Base-by-base conservation (phyloP, 2,329 filamentous ascomycete genomes). In the Neopestalotiopsis sp. region DNA sequence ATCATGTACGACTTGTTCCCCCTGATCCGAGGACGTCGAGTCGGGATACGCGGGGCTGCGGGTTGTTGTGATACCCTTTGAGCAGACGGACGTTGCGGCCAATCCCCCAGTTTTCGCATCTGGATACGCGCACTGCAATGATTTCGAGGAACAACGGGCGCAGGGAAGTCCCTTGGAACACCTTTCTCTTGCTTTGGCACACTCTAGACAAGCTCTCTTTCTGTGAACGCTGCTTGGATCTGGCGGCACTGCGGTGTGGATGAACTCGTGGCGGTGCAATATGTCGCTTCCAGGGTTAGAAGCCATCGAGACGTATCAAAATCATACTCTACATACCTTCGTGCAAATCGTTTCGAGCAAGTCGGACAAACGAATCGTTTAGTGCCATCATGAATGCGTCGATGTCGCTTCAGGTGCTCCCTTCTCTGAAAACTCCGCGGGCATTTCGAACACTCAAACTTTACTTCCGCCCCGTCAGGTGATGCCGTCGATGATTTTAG, bases 391-490 rank as follows among this genome's bases (percentile, higher is more conserved):
- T 53, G 45, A 53, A 53, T 53, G 2, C 45, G 45, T 24, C 45
- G 45, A 53, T 53, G 45, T 6, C 45, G 45, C n/a, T 53, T 53
- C 45, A 53, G 4, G 45, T 53, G 45, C 45, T 53, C 45, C 20
- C 45, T 53, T 53, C 45, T 17, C 9, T 53, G 45, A 17, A 53
- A 53, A 17, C 45, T 53, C 7, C 45, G 45, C 6, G 45, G 45
- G n/a, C 45, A 53, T 53, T 53, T 53, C n/a, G 45, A 53, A n/a
- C 45, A 53, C n/a, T 53, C 45, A 53, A 53, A 53, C 45, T 53
- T 53, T 17, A 53, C 20, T 20, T 53, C 45, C n/a, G 9, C 45
- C 45, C 17, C 17, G 9, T 53, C 45, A 53, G 45, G 45, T 53
- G 45, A 53, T n/a, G 14, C 45, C 45, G 45, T 24, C n/a, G 45